Evolutionary conservation across 495 filamentous ascomycete species (phyloP).

Genomic region (Talaromyces trachyspermus): DNA sequence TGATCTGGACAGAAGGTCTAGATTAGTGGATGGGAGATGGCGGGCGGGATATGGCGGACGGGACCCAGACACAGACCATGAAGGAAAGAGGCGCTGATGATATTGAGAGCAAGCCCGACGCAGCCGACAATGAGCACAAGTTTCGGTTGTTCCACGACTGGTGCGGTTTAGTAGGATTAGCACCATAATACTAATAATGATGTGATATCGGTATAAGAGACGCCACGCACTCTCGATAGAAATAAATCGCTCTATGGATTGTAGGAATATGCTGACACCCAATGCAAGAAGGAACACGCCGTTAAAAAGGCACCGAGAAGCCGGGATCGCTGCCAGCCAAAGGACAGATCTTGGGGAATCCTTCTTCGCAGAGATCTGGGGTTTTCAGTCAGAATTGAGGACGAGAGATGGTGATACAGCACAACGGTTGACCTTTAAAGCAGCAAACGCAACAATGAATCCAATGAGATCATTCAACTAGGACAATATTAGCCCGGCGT

Average conservation of each 20-base stretch:
- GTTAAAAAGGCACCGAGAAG: constrained; percentile 87
- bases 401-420: not conserved
- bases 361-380: constrained; percentile 22
- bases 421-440: constrained; percentile 53
- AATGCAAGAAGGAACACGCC: constrained; percentile 84
- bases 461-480: constrained; percentile 89
- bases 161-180: not conserved
- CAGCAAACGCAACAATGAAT: constrained; percentile 75
- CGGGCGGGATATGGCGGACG: not conserved
- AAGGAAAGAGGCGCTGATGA: constrained; percentile 70
- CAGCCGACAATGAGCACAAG: constrained; percentile 76
- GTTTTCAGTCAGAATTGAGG: not conserved
- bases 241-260: constrained; percentile 78
- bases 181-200: too few relatives aligned
- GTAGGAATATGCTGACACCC: constrained; percentile 88
- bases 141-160: constrained; percentile 63
- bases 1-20: not conserved
- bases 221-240: constrained; percentile 28
- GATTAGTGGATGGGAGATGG: not conserved
- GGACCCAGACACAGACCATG: constrained; percentile 44
- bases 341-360: constrained; percentile 30
- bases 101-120: constrained; percentile 70
- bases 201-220: not conserved
- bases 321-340: constrained; percentile 76
- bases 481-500: not conserved